Base-by-base conservation (phyloP, 2,329 filamentous ascomycete genomes). In the Grosmannia clavigera region DNA sequence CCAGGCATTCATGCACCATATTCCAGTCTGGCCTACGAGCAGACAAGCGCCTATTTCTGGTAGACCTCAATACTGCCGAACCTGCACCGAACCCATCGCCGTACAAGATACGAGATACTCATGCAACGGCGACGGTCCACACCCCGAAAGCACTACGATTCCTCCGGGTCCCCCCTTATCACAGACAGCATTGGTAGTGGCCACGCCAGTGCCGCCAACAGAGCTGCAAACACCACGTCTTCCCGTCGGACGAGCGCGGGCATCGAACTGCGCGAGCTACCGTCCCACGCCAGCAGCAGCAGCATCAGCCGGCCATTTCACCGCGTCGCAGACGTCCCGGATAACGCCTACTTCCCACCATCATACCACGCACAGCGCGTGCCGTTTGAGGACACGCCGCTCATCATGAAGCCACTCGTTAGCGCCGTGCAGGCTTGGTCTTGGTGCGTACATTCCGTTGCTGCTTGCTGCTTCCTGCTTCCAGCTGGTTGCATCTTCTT, bases 341-440 rank as follows among this genome's bases (percentile, higher is more conserved):
- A 50, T n/a, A 19, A 57, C 38, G n/a, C 55, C 35, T 27, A 60
- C 46, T 16, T 19, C 2, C 51, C 51, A 6, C 51, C 50, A 29
- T 58, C 55, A 1, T 58, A 35, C 5, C 50, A 33, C 38, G 43
- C 43, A 10, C 53, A 54, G 57, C 52, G 46, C 57, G 51, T 58
- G 2, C 55, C 55, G 3, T 50, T 57, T 35, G 11, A 25, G 43
- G 52, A 61, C 62, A 59, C 61, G 25, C 58, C 61, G 48, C 62
- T 73, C 78, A 83, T 69, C 70, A 96, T 96, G 92, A 96, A 96
- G 86, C 92, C 92, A 67, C 79, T 97, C 71, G 89, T 97, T 68
- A 88, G 90, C 71, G 86, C 90, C 66, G 82, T 92, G 77, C 92
- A 95, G 77, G 92, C 92, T 70, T 96, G 92, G 91, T 90, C 86